These are phyloP conservation scores for Ceratocystis colombiana DNA, from an alignment of 2,329 filamentous ascomycete species.

Conservation along the genomic window DNA sequence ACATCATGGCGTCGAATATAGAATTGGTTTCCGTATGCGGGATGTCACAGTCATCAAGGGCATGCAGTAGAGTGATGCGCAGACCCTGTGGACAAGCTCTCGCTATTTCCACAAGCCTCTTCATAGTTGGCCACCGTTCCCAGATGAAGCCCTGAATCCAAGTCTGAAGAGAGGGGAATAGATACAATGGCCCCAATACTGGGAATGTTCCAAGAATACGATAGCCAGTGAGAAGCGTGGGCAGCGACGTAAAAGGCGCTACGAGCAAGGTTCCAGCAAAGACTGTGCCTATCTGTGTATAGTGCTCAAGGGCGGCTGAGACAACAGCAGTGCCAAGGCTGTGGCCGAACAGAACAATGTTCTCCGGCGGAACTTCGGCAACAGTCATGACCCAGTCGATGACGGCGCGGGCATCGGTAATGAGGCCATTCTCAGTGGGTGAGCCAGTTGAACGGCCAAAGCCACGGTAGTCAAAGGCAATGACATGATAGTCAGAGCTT, in stretches of 20 bases:
- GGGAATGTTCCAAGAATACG: slow-evolving; percentile 68
- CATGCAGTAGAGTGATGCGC: slow-evolving; percentile 65
- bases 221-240: slow-evolving; percentile 65
- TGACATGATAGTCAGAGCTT: slow-evolving; percentile 63
- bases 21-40: slow-evolving; percentile 59
- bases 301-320: slow-evolving; percentile 62
- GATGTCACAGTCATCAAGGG: slow-evolving; percentile 72
- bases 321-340: slow-evolving; percentile 81
- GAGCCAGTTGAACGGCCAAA: slow-evolving; percentile 72
- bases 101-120: slow-evolving; percentile 52
- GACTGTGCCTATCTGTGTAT: slow-evolving; percentile 48
- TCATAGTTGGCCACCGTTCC: slow-evolving; percentile 71
- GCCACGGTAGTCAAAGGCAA: slow-evolving; percentile 86
- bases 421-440: slow-evolving; percentile 70
- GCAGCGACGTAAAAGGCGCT: slow-evolving; percentile 66
- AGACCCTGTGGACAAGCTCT: slow-evolving; percentile 44
- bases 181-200: slow-evolving; percentile 61
- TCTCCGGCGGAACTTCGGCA: slow-evolving; percentile 54
- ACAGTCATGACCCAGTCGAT: slow-evolving; percentile 61
- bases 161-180: slow-evolving; percentile 15
- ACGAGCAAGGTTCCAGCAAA: slow-evolving; percentile 75
- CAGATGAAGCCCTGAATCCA: slow-evolving; percentile 51
- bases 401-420: slow-evolving; percentile 64
- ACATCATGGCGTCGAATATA: slow-evolving; percentile 51
- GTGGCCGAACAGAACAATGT: slow-evolving; percentile 75